phyloP scores from a whole-genome alignment of 1,139 yeast genomes.

The Pichia inconspicua region DNA sequence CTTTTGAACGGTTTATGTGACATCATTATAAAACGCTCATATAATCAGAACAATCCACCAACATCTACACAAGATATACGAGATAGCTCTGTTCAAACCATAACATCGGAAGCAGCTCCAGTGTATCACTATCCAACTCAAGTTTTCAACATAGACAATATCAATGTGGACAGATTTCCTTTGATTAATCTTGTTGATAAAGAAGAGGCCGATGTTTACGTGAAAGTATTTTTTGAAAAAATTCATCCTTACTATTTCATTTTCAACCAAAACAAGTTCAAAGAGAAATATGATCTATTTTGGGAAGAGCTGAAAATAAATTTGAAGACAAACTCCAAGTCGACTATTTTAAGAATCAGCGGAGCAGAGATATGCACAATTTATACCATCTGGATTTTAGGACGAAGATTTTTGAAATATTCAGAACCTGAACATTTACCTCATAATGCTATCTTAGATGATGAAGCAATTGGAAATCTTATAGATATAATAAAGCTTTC shows the following conservation, averaged over 20 bases:
- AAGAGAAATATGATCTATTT: conserved; percentile 28
- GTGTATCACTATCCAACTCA: conserved; percentile 29
- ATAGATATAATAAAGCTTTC: conserved; percentile 34
- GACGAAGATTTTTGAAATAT: conserved; percentile 27
- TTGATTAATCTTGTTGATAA: conserved; percentile 27
- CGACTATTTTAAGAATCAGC: conserved; percentile 18
- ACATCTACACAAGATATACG: conserved; percentile 28
- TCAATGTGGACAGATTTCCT: conserved; percentile 30
- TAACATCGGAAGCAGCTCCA: conserved; percentile 28
- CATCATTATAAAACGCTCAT: conserved; percentile 31
- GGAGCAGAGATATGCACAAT: conserved; percentile 34
- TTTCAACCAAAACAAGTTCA: conserved; percentile 30
- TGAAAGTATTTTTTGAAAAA: conserved; percentile 32
- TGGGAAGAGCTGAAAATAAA: conserved; percentile 28
- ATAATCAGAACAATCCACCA: conserved; percentile 25
- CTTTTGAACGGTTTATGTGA: conserved; percentile 34
- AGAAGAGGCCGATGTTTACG: conserved; percentile 30
- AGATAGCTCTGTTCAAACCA: conserved; percentile 27
- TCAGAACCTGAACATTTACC: conserved; percentile 22
- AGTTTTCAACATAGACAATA: conserved; percentile 25
- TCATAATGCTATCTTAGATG: conserved; percentile 19
- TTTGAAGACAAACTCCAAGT: conserved; percentile 8
- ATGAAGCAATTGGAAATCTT: conserved; percentile 25
- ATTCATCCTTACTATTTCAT: conserved; percentile 37
- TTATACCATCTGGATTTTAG: conserved; percentile 38